Conservation (phyloP, 2,329 filamentous ascomycete species). For the Alternaria metachromatica region DNA sequence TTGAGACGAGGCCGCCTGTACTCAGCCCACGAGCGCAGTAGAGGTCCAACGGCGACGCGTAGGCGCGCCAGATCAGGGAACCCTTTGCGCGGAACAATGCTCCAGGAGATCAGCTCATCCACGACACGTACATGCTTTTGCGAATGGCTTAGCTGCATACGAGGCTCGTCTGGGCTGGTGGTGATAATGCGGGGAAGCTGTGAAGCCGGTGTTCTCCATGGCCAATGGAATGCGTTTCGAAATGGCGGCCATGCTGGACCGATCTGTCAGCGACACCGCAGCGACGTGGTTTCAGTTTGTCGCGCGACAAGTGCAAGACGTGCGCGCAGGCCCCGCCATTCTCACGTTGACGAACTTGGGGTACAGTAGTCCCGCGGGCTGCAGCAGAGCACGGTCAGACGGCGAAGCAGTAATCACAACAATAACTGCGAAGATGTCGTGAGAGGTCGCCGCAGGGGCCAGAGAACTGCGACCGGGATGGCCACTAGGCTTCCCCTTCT, state of each 20-base stretch:
- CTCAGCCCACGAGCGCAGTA: conserved; percentile 6
- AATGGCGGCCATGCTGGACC: neutral
- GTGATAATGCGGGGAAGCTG: conserved; percentile 42
- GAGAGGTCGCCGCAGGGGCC: conserved; percentile 22
- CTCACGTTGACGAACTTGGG: conserved; percentile 6
- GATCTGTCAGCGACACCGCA: conserved; percentile 9
- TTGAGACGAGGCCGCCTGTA: conserved; percentile 4
- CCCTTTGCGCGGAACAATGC: neutral
- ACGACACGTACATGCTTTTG: conserved; percentile 6
- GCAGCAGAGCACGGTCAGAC: conserved; percentile 15
- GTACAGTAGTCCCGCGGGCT: neutral
- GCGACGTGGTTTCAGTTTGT: conserved; percentile 19
- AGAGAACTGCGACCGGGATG: conserved; percentile 24
- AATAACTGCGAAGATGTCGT: neutral
- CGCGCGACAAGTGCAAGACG: neutral
- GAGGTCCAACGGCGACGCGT: conserved; percentile 4
- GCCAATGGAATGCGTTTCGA: conserved; percentile 22
- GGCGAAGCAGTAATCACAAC: neutral
- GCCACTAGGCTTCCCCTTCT: conserved; percentile 8
- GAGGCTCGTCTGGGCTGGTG: conserved; percentile 13
- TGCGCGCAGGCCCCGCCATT: neutral
- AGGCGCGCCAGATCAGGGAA: conserved; percentile 18
- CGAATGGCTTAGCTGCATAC: conserved; percentile 28
- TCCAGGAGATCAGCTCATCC: conserved; percentile 10
- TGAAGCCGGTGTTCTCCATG: conserved; percentile 16